Base-by-base conservation (phyloP, 192 early-diverging fungal species). In the Coemansia sp. region DNA sequence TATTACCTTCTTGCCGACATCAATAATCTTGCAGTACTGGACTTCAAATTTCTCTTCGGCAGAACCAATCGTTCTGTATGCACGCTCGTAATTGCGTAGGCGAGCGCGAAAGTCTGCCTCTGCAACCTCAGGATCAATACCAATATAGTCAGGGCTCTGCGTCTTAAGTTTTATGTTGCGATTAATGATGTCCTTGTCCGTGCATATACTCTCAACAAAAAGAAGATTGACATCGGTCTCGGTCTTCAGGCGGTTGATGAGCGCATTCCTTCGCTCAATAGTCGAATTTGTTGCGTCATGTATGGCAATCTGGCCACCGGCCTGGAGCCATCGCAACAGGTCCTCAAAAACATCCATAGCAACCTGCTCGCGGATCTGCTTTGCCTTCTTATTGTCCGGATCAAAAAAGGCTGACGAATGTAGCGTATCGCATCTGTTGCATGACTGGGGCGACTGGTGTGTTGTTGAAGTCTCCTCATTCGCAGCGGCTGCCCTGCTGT, bases 231-330 rank as follows among this genome's bases (percentile, higher is more conserved):
- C 85, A 48, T 89, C 83, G 21, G 86, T 77, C 66, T 91, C 87
- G 32, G 69, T 71, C 45, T 81, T 65, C 15, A 91, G 69, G 21
- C 90, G 85, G 12, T 87, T 81, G 60, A 91, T 67, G 13, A 94
- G 70, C 62, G 87, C 55, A 51, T 83, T 74, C 71, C 96, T 87
- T 69, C 97, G 86, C 62, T 87, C 86, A 15, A 90, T 74, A 0
- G 93, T 97, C 47, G 96, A 96, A 74, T 99, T 99, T 15, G 97
- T 99, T 1, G 97, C 97, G 75, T 99, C 97, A 69, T 93, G 90
- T 62, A 93, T 90, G 59, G 92, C 96, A 32, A 97, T 92, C 61
- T 94, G 92, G 10, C 93, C 93, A 63, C 91, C 93, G 10, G 81
- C 76, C 59, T 93, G 89, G 46, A 99, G 79, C 97, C 97, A 99